phyloP scores from a whole-genome alignment of 768 basidiomycete species.

The Termitomyces sp. region DNA sequence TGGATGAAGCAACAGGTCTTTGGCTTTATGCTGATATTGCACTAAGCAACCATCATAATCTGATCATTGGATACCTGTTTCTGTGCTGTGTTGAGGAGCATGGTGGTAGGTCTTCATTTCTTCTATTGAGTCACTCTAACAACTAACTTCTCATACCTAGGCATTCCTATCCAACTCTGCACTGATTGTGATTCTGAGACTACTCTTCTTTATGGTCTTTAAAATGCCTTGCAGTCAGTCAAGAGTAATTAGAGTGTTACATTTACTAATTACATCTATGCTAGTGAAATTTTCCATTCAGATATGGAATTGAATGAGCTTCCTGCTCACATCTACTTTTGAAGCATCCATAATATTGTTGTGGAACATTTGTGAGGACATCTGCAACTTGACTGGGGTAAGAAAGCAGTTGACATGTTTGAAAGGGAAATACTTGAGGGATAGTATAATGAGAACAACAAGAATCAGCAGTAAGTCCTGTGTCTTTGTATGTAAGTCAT shows the following conservation, averaged over 20 bases:
- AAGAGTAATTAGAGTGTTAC: not conserved
- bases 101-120: constrained; percentile 22
- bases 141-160: not conserved
- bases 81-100: constrained; percentile 26
- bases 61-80: constrained; percentile 19
- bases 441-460: constrained; percentile 9
- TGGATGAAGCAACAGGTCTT: constrained; percentile 6
- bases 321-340: constrained; percentile 3
- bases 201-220: not conserved
- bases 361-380: constrained; percentile 34
- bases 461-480: constrained; percentile 26
- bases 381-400: constrained; percentile 17
- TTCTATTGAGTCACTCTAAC: not conserved
- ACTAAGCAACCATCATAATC: constrained; percentile 3
- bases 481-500: constrained; percentile 8
- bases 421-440: constrained; percentile 12
- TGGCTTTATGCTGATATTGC: constrained; percentile 14
- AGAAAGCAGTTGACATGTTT: constrained; percentile 23
- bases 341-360: constrained; percentile 31
- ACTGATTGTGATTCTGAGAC: no score
- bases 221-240: not conserved
- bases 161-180: not conserved
- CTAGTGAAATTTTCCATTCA: no score
- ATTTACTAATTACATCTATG: not conserved
- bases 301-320: constrained; percentile 24